Evolutionary conservation across 2,329 filamentous ascomycete genomes (phyloP).

Genomic region (Clonostachys byssicola): DNA sequence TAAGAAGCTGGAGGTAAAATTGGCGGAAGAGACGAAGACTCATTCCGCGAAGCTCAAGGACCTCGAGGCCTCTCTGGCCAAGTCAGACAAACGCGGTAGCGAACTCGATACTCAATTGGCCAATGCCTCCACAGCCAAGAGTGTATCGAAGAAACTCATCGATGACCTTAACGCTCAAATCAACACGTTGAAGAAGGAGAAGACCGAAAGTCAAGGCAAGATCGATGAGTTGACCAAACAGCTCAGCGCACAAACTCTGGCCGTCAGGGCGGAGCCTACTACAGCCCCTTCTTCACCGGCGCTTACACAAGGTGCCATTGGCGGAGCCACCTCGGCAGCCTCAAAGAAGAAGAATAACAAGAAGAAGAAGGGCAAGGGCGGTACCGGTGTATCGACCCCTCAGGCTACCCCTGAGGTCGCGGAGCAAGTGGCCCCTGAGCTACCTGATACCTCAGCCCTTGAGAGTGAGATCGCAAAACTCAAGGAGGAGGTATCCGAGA

Average conservation of each 20-base stretch:
- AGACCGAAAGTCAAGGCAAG: conserved; percentile 19
- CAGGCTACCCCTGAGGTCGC: conserved; percentile 25
- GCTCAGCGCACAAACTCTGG: conserved; percentile 23
- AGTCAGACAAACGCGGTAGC: conserved; percentile 22
- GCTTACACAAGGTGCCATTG: conserved; percentile 11
- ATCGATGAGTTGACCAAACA: conserved; percentile 37
- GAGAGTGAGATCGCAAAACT: conserved; percentile 45
- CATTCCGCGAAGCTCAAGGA: conserved; percentile 25
- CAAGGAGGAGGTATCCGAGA: conserved; percentile 52
- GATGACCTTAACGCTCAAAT: conserved; percentile 31
- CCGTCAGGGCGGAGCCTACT: conserved; percentile 10
- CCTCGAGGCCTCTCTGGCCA: conserved; percentile 25
- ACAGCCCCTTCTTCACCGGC: conserved; percentile 13
- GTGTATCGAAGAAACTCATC: conserved; percentile 34
- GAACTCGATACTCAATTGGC: conserved; percentile 35
- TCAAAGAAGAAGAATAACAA: conserved; percentile 74
- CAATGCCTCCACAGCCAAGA: conserved; percentile 30
- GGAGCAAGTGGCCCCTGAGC: conserved; percentile 24
- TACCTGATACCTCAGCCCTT: conserved; percentile 27
- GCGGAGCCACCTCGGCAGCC: conserved; percentile 11
- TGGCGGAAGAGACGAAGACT: conserved; percentile 22
- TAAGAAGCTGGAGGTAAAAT: conserved; percentile 31
- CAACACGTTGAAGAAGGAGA: conserved; percentile 23
- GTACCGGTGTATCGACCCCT: conserved; percentile 21
- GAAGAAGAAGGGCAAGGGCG: conserved; percentile 72